These are phyloP conservation scores for Bretziella fagacearum DNA, from an alignment of 2,329 filamentous ascomycete genomes.

Conservation along the genomic window DNA sequence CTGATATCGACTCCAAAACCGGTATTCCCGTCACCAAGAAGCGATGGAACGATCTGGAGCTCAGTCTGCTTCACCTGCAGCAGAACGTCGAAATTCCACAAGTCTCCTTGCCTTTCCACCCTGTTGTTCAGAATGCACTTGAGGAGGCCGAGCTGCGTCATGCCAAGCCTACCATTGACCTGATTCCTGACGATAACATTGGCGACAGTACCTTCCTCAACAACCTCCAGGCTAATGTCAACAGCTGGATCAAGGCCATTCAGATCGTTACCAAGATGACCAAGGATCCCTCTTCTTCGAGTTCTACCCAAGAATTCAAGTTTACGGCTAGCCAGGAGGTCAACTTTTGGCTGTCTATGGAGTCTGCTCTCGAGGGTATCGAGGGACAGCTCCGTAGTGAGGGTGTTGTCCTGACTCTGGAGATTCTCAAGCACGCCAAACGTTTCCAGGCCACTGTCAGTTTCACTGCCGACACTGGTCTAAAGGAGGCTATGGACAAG, in stretches of 20 bases:
- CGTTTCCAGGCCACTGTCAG: slow-evolving; percentile 95
- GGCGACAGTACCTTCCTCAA: slow-evolving; percentile 88
- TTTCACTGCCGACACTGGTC: slow-evolving; percentile 85
- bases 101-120: slow-evolving; percentile 71
- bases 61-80: slow-evolving; percentile 78
- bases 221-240: slow-evolving; percentile 80
- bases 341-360: slow-evolving; percentile 98
- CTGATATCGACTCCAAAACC: slow-evolving; percentile 79
- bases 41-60: slow-evolving; percentile 83
- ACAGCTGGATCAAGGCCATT: slow-evolving; percentile 97
- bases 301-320: slow-evolving; percentile 34
- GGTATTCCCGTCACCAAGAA: slow-evolving; percentile 96
- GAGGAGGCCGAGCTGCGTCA: slow-evolving; percentile 56
- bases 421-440: slow-evolving; percentile 92
- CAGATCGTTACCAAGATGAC: slow-evolving; percentile 91
- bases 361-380: slow-evolving; percentile 79
- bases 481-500: slow-evolving; percentile 90
- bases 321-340: slow-evolving; percentile 85
- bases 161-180: slow-evolving; percentile 55
- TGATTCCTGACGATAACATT: slow-evolving; percentile 59
- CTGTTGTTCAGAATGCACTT: slow-evolving; percentile 70
- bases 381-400: slow-evolving; percentile 77
- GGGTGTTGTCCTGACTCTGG: slow-evolving; percentile 77
- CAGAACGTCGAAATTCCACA: slow-evolving; percentile 98
- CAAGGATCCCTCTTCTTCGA: slow-evolving; percentile 53